Base-by-base conservation (phyloP, 2,329 filamentous ascomycete genomes). In the Penicillium corylophilum region DNA sequence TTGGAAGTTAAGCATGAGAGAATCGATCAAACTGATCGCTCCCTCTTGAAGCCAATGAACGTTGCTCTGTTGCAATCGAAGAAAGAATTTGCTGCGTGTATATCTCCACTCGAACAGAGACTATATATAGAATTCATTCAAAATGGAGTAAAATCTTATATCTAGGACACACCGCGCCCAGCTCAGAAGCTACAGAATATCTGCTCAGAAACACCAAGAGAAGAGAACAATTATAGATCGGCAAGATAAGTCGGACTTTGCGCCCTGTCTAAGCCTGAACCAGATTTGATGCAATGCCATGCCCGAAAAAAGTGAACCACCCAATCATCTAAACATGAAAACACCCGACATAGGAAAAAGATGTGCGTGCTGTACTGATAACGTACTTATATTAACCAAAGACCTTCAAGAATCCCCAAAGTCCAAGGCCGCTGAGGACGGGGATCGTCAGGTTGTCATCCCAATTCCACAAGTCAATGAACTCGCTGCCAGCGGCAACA, bases 391-490 rank as follows among this genome's bases (percentile, higher is more conserved):
- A 44, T 63, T 57, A 71, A 29, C 86, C 87, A 79, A 96, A 96
- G 44, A 91, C 71, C 75, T 89, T 95, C 64, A 97, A 79, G 71
- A 99, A 96, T 0, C 87, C 88, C 87, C 89, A 96, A 55, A 99
- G 85, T 6, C 92, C 92, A 41, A 90, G 74, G 22, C 92, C 91
- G 68, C 90, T 96, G 44, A 99, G 79, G 23, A 95, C 85, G 2
- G 94, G 94, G 71, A 99, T 99, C 44, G 93, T 97, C 63, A 99
- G 78, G 73, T 99, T 99, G 74, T 99, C 94, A 67, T 99, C 94
- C 88, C 90, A 92, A 43, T 91, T 90, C 69, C 91, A 96, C 0
- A 97, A 67, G 74, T 99, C 91, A 41, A 96, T 80, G 15, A 93
- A 88, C 74, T 99, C 94, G 66, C 91, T 96, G 40, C 86, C 85